Evolutionary conservation across 805 yeast species (phyloP).

Genomic region (Nakazawaea holstii): DNA sequence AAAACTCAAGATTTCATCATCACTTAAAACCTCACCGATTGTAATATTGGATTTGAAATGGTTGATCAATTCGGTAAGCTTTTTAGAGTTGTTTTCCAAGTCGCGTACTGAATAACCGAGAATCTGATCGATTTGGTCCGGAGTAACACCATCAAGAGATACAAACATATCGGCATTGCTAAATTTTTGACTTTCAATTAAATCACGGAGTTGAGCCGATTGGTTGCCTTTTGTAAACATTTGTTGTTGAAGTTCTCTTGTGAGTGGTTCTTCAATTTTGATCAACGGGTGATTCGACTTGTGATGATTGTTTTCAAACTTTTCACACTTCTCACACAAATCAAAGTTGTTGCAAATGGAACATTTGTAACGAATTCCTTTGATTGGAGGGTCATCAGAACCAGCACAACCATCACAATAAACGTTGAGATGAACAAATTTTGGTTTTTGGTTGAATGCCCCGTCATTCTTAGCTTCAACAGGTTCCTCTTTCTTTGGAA

Average conservation of each 20-base stretch:
- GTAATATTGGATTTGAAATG: slow-evolving; percentile 4
- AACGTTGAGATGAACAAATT: slow-evolving; percentile 16
- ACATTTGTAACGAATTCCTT: slow-evolving; percentile 47
- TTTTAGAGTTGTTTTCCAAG: slow-evolving; percentile 2
- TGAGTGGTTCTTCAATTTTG: slow-evolving; percentile 16
- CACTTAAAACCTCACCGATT: neutral
- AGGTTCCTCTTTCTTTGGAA: neutral
- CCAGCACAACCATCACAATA: slow-evolving; percentile 27
- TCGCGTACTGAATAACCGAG: slow-evolving; percentile 1
- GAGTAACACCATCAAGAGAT: neutral
- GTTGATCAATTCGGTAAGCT: slow-evolving; percentile 1
- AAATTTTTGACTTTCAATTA: slow-evolving; percentile 1
- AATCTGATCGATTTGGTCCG: neutral
- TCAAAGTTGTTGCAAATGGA: slow-evolving; percentile 48
- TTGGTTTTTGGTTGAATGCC: neutral
- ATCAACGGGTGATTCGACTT: slow-evolving; percentile 20
- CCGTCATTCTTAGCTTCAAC: neutral
- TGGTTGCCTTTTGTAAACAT: neutral
- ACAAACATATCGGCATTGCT: neutral
- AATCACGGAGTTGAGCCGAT: neutral
- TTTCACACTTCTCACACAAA: slow-evolving; percentile 40
- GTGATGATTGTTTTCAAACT: slow-evolving; percentile 17
- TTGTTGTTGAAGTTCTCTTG: neutral
- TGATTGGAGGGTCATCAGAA: slow-evolving; percentile 23
- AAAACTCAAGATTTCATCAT: slow-evolving; percentile 2